phyloP scores from a whole-genome alignment of 2,329 filamentous ascomycete species.

The Septoria linicola region DNA sequence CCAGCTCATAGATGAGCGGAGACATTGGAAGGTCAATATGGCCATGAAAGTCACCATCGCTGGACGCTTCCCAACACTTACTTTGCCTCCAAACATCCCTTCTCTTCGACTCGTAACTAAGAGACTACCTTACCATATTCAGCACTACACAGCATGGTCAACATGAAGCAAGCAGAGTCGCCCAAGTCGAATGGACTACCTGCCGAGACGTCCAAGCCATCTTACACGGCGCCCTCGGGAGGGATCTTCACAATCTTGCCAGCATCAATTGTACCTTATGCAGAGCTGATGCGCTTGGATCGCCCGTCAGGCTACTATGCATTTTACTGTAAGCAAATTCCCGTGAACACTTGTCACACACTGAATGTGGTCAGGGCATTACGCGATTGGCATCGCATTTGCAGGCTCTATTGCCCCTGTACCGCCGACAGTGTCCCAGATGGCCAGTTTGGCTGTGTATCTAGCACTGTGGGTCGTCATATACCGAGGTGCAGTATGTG shows the following conservation, averaged over 20 bases:
- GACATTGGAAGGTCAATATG: not conserved
- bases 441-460: constrained; percentile 5
- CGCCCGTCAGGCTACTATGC: constrained; percentile 19
- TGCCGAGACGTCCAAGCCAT: not conserved
- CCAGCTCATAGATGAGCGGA: not conserved
- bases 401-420: constrained; percentile 11
- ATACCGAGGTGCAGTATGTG: constrained; percentile 15
- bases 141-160: not conserved
- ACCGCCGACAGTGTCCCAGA: not conserved
- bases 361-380: constrained; percentile 7
- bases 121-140: too few relatives aligned
- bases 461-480: constrained; percentile 15
- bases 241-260: constrained; percentile 17
- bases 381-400: constrained; percentile 16
- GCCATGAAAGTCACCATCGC: not conserved
- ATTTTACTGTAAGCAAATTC: constrained; percentile 6
- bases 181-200: not conserved
- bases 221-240: constrained; percentile 9
- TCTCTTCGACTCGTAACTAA: not conserved
- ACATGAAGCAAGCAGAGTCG: not conserved
- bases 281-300: constrained; percentile 18
- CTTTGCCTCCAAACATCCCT: not conserved
- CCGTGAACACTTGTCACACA: too few relatives aligned
- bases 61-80: too few relatives aligned
- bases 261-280: constrained; percentile 12